Evolutionary conservation across 2,329 filamentous ascomycete species (phyloP).

Genomic region (Zymoseptoria crescenta): DNA sequence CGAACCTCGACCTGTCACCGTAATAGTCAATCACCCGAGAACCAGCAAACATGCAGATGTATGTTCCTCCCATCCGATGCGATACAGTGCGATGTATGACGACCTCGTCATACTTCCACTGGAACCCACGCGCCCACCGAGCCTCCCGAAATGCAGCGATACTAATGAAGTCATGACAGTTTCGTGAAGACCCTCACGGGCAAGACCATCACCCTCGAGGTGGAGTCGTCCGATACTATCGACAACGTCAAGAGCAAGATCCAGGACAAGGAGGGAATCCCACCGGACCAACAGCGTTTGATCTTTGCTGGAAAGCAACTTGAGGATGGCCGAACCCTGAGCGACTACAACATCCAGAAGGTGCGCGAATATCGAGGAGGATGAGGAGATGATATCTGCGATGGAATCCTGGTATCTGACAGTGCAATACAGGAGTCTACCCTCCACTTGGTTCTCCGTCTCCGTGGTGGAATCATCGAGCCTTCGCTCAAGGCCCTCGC

Average conservation of each 20-base stretch:
- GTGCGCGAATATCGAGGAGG: slow-evolving; percentile 42
- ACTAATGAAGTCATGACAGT: slow-evolving; percentile 44
- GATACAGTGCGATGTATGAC: neutral
- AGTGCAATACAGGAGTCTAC: slow-evolving; percentile 69
- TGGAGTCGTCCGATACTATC: slow-evolving; percentile 98
- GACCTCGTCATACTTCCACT: neutral
- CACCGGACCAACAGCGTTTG: slow-evolving; percentile 94
- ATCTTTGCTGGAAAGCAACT: slow-evolving; percentile 99
- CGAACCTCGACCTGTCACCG: too few relatives aligned
- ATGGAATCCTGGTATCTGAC: too few relatives aligned
- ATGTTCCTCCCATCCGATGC: neutral
- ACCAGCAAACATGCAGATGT: neutral
- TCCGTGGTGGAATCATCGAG: slow-evolving; percentile 98
- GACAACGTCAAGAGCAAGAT: slow-evolving; percentile 99
- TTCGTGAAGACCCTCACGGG: slow-evolving; percentile 99
- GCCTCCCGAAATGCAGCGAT: neutral
- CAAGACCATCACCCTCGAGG: slow-evolving; percentile 99
- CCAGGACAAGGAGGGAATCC: slow-evolving; percentile 99
- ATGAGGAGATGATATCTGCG: too few relatives aligned
- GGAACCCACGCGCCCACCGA: neutral
- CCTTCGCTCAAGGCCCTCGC: slow-evolving; percentile 96
- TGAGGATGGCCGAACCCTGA: slow-evolving; percentile 92
- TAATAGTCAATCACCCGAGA: neutral
- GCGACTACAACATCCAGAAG: slow-evolving; percentile 99
- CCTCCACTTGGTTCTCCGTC: slow-evolving; percentile 95